Base-by-base conservation (phyloP, 495 filamentous ascomycete genomes). In the Neurospora sp. region DNA sequence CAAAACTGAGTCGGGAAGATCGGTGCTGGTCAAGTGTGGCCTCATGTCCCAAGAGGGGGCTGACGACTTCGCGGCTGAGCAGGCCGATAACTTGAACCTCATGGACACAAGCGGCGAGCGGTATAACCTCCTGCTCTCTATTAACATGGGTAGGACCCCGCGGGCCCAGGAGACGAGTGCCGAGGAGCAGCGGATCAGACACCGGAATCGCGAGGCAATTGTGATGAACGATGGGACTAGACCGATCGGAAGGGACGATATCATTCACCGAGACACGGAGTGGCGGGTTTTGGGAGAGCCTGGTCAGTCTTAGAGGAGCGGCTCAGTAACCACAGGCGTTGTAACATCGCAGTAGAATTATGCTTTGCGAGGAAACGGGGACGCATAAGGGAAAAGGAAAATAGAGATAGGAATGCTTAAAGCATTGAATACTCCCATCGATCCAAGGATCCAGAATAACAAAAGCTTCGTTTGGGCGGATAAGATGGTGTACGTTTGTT, bases 201-300 rank as follows among this genome's bases (percentile, higher is more conserved):
- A 89, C 72, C 83, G 86, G 27, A 82, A 89, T 69, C 81, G 89
- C 72, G 88, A 91, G 77, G 89, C 88, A 9, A 88, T 91, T 84
- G 89, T 91, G 12, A 71, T 91, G 70, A 89, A 89, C 74, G 89
- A 90, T 69, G 88, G 89, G 3, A 86, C 82, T 40, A 82, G 84
- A 37, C 85, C 86, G 1, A 74, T 90, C n/a, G 85, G 82, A 16
- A 84, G 87, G 53, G 82, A 83, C 48, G 88, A 90, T 75, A 90
- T 91, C 18, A 87, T 88, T 41, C 85, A 88, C 72, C 76, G 83
- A 44, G 79, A 82, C 16, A 78, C 78, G 31, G 78, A 79, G 27
- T 81, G 75, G 20, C 74, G 10, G 48, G 48, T 59, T 59, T 27
- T 59, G 20, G 48, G 48, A 59, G 48, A 59, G 48, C 20, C 10